Conservation (phyloP, 192 early-diverging fungal genomes). For the Dispira parvispora region DNA sequence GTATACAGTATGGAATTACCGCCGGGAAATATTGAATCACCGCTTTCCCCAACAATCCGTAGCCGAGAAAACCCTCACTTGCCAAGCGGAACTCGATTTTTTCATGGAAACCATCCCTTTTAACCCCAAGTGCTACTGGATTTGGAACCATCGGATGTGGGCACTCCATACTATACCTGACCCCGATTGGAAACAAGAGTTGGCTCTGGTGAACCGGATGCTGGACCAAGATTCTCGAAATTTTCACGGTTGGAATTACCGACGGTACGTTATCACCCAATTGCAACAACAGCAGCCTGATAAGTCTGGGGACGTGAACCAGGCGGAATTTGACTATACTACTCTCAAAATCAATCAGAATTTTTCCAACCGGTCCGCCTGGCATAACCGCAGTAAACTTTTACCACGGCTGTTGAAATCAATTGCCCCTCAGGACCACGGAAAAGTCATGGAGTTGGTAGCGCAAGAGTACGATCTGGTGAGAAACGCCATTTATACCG, state of each 20-base stretch:
- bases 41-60: conserved; percentile 14
- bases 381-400: conserved; percentile 66
- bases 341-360: conserved; percentile 77
- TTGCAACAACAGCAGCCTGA: conserved; percentile 18
- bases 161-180: conserved; percentile 54
- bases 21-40: conserved; percentile 47
- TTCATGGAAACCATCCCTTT: conserved; percentile 47
- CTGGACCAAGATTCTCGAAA: conserved; percentile 82
- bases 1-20: conserved; percentile 90
- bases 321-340: conserved; percentile 74
- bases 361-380: conserved; percentile 97
- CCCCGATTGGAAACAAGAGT: conserved; percentile 65
- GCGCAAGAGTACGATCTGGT: conserved; percentile 63
- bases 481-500: conserved; percentile 84
- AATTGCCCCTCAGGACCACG: conserved; percentile 1
- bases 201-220: conserved; percentile 58
- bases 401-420: not conserved
- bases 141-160: conserved; percentile 95
- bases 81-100: conserved; percentile 54
- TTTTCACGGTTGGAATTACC: conserved; percentile 97
- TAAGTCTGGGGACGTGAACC: conserved; percentile 13
- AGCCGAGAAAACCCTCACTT: conserved; percentile 25
- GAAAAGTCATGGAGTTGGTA: conserved; percentile 12
- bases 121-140: conserved; percentile 94
- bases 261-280: conserved; percentile 62